Evolutionary conservation across 1,284 basidiomycete species (phyloP).

Genomic region (Pyrrhoderma lamaoense): DNA sequence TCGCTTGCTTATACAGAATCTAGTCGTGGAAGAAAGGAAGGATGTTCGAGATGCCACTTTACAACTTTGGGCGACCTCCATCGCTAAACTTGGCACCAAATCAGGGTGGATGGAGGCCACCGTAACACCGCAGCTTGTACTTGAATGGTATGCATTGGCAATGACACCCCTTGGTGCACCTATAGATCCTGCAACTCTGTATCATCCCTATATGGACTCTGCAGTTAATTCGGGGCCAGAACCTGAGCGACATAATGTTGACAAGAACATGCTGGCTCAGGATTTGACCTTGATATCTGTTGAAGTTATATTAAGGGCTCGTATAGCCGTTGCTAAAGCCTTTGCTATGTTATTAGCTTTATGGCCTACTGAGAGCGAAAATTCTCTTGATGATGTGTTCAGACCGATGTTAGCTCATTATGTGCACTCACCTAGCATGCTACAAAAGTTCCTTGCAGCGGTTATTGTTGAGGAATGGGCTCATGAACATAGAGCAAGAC

Average conservation of each 20-base stretch:
- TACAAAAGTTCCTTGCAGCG: conserved; percentile 83
- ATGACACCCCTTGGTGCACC: conserved; percentile 89
- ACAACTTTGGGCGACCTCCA: conserved; percentile 71
- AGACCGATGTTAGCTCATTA: conserved; percentile 71
- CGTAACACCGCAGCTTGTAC: conserved; percentile 45
- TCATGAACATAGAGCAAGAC: conserved; percentile 37
- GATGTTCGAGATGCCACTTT: conserved; percentile 82
- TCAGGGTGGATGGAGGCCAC: conserved; percentile 44
- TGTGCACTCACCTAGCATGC: conserved; percentile 81
- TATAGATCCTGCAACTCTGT: conserved; percentile 71
- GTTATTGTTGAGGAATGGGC: conserved; percentile 95
- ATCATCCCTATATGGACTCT: conserved; percentile 46
- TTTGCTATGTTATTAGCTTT: conserved; percentile 66
- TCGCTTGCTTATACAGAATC: conserved; percentile 88
- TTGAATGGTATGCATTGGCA: conserved; percentile 82
- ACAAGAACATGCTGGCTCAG: conserved; percentile 92
- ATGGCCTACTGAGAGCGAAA: conserved; percentile 42
- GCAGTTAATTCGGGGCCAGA: conserved; percentile 36
- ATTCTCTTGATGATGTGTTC: conserved; percentile 48
- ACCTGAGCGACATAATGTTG: conserved; percentile 82
- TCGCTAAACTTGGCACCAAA: conserved; percentile 45
- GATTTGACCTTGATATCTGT: conserved; percentile 80
- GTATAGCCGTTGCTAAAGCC: conserved; percentile 77
- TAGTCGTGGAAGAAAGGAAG: conserved; percentile 84
- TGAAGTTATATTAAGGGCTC: conserved; percentile 77